Evolutionary conservation across 192 early-diverging fungal species (phyloP).

Genomic region (Coemansia sp.): DNA sequence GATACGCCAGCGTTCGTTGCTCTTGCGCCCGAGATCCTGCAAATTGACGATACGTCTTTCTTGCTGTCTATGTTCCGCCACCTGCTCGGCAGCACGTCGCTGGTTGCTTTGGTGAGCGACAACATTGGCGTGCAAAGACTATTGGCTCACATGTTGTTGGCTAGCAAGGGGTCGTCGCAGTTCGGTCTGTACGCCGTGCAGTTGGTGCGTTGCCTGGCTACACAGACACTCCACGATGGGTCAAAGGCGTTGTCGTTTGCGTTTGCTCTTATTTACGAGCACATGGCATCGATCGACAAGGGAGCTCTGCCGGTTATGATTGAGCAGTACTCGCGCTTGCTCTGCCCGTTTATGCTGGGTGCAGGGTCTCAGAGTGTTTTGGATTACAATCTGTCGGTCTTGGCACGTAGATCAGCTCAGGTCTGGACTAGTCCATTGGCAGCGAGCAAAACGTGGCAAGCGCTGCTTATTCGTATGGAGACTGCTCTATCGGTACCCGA

Average conservation of each 20-base stretch:
- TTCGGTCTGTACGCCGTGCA: constrained; percentile 16
- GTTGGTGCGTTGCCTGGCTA: constrained; percentile 11
- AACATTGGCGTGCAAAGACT: constrained; percentile 23
- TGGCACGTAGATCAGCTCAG: constrained; percentile 22
- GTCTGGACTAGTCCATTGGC: constrained; percentile 10
- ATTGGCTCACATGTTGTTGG: constrained; percentile 32
- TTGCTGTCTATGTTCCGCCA: constrained; percentile 37
- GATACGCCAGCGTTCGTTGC: constrained; percentile 13
- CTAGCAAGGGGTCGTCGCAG: constrained; percentile 15
- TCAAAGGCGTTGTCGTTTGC: constrained; percentile 16
- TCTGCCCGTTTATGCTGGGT: background rate
- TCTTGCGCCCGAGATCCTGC: constrained; percentile 35
- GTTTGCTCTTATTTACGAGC: constrained; percentile 18
- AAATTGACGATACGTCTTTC: constrained; percentile 40
- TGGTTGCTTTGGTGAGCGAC: constrained; percentile 13
- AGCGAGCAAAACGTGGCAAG: constrained; percentile 23
- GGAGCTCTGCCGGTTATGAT: background rate
- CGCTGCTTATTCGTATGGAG: constrained; percentile 16
- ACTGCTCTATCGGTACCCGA: background rate
- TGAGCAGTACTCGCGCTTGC: constrained; percentile 6
- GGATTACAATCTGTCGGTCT: constrained; percentile 14
- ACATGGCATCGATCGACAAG: constrained; percentile 16
- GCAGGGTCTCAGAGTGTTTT: constrained; percentile 10
- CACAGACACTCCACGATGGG: background rate
- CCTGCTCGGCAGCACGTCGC: constrained; percentile 21